These are phyloP conservation scores for Triangularia setosa DNA, from an alignment of 2,329 filamentous ascomycete genomes.

Conservation along the genomic window DNA sequence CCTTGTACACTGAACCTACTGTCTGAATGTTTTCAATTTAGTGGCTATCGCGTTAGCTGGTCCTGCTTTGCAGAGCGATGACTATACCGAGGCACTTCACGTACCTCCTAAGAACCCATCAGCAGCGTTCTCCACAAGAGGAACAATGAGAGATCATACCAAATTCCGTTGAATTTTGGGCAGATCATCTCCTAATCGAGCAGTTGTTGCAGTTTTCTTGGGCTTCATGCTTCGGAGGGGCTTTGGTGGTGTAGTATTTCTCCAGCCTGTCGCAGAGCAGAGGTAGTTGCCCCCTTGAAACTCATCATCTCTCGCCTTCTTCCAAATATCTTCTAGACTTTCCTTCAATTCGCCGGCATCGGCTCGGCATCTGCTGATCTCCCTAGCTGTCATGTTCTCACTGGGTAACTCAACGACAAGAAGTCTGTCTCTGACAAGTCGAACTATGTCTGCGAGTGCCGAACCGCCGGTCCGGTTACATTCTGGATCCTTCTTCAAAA, in stretches of 20 bases:
- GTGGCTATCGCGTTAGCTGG: not conserved
- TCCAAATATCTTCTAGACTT: not conserved
- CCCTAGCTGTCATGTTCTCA: not conserved
- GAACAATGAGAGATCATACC: not conserved
- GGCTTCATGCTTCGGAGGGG: not conserved
- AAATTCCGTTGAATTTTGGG: not conserved
- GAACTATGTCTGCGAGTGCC: not conserved
- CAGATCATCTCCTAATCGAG: not conserved
- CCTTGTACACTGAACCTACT: not conserved
- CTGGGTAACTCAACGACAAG: not conserved
- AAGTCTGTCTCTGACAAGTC: not conserved
- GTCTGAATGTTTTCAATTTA: not conserved
- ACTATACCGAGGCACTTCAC: not conserved
- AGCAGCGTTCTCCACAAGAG: not conserved
- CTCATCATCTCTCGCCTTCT: not conserved
- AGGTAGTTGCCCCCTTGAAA: not conserved
- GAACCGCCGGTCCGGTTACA: not conserved
- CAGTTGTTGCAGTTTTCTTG: not conserved
- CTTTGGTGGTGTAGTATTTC: not conserved
- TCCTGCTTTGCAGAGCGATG: not conserved
- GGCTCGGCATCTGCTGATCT: constrained; percentile 8
- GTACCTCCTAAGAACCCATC: constrained; percentile 2
- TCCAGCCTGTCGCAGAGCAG: not conserved
- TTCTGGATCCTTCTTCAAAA: constrained; percentile 1
- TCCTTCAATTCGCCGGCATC: constrained; percentile 1